Percentiles rank a stretch among this genome's conserved stretches.
These are phyloP conservation scores for Lepidium sativum DNA, from an alignment of 345 rosid genomes.

Conservation along the genomic window DNA sequence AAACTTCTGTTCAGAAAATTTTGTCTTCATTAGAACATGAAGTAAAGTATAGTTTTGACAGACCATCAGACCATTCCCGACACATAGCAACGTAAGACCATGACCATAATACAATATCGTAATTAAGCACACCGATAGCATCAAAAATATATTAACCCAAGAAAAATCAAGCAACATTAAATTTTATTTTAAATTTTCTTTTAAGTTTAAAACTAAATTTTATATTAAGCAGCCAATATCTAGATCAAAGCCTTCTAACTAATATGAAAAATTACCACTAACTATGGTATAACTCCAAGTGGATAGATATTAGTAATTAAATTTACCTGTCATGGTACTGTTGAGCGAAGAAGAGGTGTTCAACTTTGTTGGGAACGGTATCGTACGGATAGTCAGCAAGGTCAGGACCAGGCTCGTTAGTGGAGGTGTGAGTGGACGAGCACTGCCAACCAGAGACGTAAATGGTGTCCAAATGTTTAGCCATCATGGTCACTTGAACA, in stretches of 20 bases:
- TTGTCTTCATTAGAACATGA: conserved; percentile 9
- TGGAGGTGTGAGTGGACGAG: conserved; percentile 87
- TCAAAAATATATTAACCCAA: neutral
- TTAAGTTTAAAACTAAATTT: neutral
- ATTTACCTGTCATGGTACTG: conserved; percentile 70
- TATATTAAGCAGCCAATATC: neutral
- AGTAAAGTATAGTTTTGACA: conserved; percentile 1
- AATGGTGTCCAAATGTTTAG: conserved; percentile 75
- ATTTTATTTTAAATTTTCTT: too few species aligned
- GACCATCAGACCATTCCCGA: neutral
- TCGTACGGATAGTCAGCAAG: conserved; percentile 96
- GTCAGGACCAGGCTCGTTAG: conserved; percentile 96
- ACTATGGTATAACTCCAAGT: neutral
- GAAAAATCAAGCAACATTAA: too few species aligned
- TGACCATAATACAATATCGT: neutral
- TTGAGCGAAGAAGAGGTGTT: conserved; percentile 87
- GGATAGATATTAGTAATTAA: neutral
- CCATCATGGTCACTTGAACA: conserved; percentile 97
- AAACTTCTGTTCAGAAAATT: neutral
- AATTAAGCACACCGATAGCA: neutral
- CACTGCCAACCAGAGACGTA: conserved; percentile 99
- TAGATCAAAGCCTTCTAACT: neutral
- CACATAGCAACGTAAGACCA: conserved; percentile 7
- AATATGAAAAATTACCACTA: neutral
- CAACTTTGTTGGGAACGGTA: conserved; percentile 94